phyloP scores from a whole-genome alignment of 1,139 yeast genomes.

The Kurtzmaniella quercitrusa region DNA sequence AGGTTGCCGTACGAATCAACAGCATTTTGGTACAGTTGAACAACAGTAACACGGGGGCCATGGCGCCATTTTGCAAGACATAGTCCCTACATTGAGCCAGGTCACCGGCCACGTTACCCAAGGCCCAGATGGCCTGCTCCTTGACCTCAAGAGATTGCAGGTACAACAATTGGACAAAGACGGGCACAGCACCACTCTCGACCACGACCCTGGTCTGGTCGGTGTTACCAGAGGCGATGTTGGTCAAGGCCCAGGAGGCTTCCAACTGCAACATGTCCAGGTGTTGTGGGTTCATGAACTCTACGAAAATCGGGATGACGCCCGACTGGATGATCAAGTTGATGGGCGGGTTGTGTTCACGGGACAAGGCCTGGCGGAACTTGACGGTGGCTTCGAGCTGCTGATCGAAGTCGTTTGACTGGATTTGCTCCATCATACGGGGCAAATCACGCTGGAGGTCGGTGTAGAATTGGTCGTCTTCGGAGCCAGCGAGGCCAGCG shows the following conservation, averaged over 20 bases:
- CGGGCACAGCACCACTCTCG: conserved; percentile 90
- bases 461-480: conserved; percentile 48
- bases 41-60: conserved; percentile 78
- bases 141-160: conserved; percentile 86
- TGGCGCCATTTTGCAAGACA: conserved; percentile 80
- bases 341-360: conserved; percentile 97
- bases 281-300: conserved; percentile 73
- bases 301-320: conserved; percentile 86
- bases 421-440: conserved; percentile 76
- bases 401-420: conserved; percentile 70
- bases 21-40: conserved; percentile 82
- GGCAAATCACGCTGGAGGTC: conserved; percentile 78
- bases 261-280: conserved; percentile 90
- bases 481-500: conserved; percentile 27
- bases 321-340: conserved; percentile 90
- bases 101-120: conserved; percentile 98
- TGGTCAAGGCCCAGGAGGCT: conserved; percentile 99
- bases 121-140: conserved; percentile 99
- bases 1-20: conserved; percentile 90
- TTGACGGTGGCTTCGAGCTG: conserved; percentile 88
- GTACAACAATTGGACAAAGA: conserved; percentile 75
- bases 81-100: conserved; percentile 84
- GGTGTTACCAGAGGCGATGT: conserved; percentile 93
- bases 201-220: conserved; percentile 89
- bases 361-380: conserved; percentile 87